Evolutionary conservation across 352 stramenopile species (phyloP), one percentile per base, ranked within the genome.

Genomic region (Phytophthora brassicae): DNA sequence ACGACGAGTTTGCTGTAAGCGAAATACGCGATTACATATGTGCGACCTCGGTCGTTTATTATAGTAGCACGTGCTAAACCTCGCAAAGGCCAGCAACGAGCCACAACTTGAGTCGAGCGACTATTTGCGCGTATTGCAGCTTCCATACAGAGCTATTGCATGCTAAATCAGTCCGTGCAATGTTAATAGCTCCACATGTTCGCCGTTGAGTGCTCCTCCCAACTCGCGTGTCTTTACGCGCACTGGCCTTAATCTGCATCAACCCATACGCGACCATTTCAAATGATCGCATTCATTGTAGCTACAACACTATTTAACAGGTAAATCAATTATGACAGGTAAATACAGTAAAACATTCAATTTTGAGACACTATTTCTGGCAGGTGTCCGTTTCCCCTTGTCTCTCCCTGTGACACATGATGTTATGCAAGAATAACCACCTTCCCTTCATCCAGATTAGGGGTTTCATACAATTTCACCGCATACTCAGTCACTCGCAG

Each of bases 401-500:
- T 44, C 8, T 4, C 26, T 24, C 38, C 38, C 38, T 14, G 16
- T 7, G 4, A 44, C 38, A 24, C 6, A 24, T 8, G 6, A 44
- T 36, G 1, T 20, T 3, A 12, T 65, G 57, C 57, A 65, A 65
- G 57, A 65, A 65, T 54, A 60, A 36, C 41, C 20, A 3, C 57
- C 47, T 19, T 31, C 47, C n/a, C 47, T 61, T 58, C 33, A 63
- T 26, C 26, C 55, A 19, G 38, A 9, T 16, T 6, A 52, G 33
- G 28, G n/a, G 17, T 53, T 60, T 44, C 13, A 28, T 55, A 66
- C 28, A 63, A 63, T 63, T 63, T 56, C 49, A 38, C 24, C 22
- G 42, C 57, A 60, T 65, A 60, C 49, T 60, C 51, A 55, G 44
- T 29, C n/a, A 51, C 14, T 46, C 31, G 44, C 56, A 64, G 33